Evolutionary conservation across 371 early-diverging fungal species (phyloP).

Genomic region (Phascolomyces articulosus): DNA sequence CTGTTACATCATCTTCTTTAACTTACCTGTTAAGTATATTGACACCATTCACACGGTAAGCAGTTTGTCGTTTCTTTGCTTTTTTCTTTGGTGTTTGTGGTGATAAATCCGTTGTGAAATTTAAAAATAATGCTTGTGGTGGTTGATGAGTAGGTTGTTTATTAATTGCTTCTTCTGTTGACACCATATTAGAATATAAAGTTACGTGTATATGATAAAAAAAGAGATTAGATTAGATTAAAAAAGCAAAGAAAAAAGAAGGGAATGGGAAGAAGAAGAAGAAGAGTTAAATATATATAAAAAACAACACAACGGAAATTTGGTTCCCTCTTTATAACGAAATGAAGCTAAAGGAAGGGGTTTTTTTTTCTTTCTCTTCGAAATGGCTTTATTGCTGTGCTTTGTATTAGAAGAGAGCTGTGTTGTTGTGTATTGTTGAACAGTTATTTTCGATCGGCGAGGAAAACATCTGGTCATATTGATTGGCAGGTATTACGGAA

Average conservation of each 20-base stretch:
- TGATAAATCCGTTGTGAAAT: conserved; percentile 26
- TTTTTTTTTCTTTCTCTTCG: too few species aligned
- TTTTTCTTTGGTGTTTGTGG: conserved; percentile 30
- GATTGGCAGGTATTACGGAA: not conserved
- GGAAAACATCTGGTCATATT: not conserved
- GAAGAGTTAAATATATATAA: too few species aligned
- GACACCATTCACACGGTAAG: conserved; percentile 63
- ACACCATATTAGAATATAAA: not conserved
- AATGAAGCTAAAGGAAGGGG: not conserved
- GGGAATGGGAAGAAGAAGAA: not conserved
- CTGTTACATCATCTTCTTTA: not conserved
- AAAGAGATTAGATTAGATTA: too few species aligned
- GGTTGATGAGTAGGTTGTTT: conserved; percentile 9
- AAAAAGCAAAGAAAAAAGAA: not conserved
- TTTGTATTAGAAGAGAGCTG: not conserved
- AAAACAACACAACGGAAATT: too few species aligned
- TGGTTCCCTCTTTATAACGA: too few species aligned
- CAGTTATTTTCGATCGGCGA: conserved; percentile 4
- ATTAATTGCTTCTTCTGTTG: conserved; percentile 15
- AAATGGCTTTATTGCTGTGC: too few species aligned
- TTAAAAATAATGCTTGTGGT: conserved; percentile 19
- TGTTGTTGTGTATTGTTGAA: too few species aligned
- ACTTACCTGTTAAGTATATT: conserved; percentile 68
- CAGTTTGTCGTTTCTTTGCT: conserved; percentile 49
- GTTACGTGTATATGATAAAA: too few species aligned